phyloP scores from a whole-genome alignment of 2,329 filamentous ascomycete species.

The Hawksworthiomyces lignivorus region DNA sequence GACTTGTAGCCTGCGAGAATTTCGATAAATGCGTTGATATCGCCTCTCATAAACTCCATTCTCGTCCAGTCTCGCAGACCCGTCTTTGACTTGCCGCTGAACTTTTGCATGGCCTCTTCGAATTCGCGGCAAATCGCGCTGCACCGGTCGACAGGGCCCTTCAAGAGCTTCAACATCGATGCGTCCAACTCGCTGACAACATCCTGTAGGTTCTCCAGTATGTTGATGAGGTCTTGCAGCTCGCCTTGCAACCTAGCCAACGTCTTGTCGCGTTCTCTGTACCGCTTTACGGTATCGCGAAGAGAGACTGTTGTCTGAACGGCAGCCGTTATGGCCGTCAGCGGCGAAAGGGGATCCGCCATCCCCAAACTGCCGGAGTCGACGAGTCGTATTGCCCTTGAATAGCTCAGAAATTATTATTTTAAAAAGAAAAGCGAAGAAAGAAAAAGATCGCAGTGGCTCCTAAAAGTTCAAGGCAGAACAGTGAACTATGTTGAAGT shows the following conservation, averaged over 20 bases:
- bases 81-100: slow-evolving; percentile 24
- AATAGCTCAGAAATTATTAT: too few species aligned
- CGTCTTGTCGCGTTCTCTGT: too few species aligned
- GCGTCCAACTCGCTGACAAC: slow-evolving; percentile 16
- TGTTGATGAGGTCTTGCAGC: slow-evolving; percentile 25
- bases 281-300: slow-evolving; percentile 24
- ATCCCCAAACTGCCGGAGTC: too few species aligned
- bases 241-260: too few species aligned
- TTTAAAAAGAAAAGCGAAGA: too few species aligned
- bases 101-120: slow-evolving; percentile 27
- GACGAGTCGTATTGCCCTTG: too few species aligned
- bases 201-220: slow-evolving; percentile 23
- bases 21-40: slow-evolving; percentile 33
- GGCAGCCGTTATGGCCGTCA: slow-evolving; percentile 26
- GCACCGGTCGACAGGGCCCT: slow-evolving; percentile 29
- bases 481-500: too few species aligned
- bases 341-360: too few species aligned
- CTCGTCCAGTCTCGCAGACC: slow-evolving; percentile 31
- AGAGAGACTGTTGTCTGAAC: slow-evolving; percentile 26
- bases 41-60: slow-evolving; percentile 32
- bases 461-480: too few species aligned
- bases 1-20: slow-evolving; percentile 30
- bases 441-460: too few species aligned
- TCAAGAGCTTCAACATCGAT: slow-evolving; percentile 24
- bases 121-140: slow-evolving; percentile 29